Conservation (phyloP, 2,329 filamentous ascomycete genomes). For the Periglandula ipomoeae region DNA sequence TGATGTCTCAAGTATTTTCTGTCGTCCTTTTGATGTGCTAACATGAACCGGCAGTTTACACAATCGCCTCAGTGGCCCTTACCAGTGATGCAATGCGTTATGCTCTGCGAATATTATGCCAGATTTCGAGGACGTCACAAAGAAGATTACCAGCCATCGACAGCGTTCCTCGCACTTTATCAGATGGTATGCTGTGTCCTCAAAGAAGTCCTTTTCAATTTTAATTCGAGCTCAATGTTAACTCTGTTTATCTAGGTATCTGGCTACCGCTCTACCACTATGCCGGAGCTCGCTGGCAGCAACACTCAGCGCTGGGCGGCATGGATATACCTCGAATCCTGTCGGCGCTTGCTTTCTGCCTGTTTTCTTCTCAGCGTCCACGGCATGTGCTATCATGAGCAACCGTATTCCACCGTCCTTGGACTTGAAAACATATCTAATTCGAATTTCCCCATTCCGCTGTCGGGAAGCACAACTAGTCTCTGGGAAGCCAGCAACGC, state of each 20-base stretch:
- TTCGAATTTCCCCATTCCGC: constrained; percentile 32
- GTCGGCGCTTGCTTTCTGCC: constrained; percentile 43
- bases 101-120: constrained; percentile 46
- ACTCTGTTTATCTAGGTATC: constrained; percentile 3
- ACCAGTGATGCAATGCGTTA: constrained; percentile 42
- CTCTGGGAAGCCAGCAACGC: constrained; percentile 41
- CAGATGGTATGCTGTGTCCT: constrained; percentile 38
- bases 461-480: constrained; percentile 32
- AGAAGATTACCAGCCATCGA: constrained; percentile 36
- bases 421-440: constrained; percentile 28
- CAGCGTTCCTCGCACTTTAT: constrained; percentile 40
- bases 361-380: constrained; percentile 51
- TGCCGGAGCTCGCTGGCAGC: neutral
- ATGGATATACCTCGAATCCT: constrained; percentile 45
- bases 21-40: constrained; percentile 3
- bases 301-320: constrained; percentile 34
- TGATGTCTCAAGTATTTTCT: neutral
- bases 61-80: constrained; percentile 30
- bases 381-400: constrained; percentile 45
- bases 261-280: neutral
- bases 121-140: constrained; percentile 43
- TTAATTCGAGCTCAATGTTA: neutral
- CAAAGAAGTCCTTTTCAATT: constrained; percentile 7
- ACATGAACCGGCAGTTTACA: constrained; percentile 27
- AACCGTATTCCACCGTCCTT: constrained; percentile 24